Evolutionary conservation across 352 stramenopile genomes (phyloP).

Genomic region (Pythium brachiatum): DNA sequence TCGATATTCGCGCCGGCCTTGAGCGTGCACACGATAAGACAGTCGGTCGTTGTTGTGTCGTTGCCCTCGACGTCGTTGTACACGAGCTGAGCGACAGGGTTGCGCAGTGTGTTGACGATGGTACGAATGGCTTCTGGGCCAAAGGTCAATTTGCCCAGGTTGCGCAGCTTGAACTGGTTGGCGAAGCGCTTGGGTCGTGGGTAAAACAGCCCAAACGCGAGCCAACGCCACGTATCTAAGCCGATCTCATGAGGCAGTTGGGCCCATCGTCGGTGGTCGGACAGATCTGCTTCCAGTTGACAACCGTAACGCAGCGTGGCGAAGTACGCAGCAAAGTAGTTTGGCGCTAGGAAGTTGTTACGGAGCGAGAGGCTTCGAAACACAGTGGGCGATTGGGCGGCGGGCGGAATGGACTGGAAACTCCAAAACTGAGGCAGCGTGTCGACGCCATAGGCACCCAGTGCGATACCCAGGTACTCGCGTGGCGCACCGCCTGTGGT

Average conservation of each 20-base stretch:
- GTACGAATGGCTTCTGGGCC: background rate
- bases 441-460: background rate
- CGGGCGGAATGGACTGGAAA: background rate
- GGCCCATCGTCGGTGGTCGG: background rate
- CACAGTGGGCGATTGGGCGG: background rate
- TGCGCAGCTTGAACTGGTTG: background rate
- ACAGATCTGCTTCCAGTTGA: conserved; percentile 2
- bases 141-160: background rate
- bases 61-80: background rate
- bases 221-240: conserved; percentile 14
- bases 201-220: conserved; percentile 24
- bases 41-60: background rate
- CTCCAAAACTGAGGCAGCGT: background rate
- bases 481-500: background rate
- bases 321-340: conserved; percentile 3
- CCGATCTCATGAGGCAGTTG: background rate
- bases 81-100: conserved; percentile 10
- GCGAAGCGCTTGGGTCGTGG: conserved; percentile 20
- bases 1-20: conserved; percentile 6
- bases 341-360: background rate
- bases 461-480: background rate
- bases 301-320: conserved; percentile 13
- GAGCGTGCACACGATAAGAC: conserved; percentile 7
- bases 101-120: conserved; percentile 1
- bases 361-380: conserved; percentile 7